Evolutionary conservation across 179 eudicot species (phyloP), one percentile per base, ranked within the genome.

Genomic region (Heliamphora pulchella): DNA sequence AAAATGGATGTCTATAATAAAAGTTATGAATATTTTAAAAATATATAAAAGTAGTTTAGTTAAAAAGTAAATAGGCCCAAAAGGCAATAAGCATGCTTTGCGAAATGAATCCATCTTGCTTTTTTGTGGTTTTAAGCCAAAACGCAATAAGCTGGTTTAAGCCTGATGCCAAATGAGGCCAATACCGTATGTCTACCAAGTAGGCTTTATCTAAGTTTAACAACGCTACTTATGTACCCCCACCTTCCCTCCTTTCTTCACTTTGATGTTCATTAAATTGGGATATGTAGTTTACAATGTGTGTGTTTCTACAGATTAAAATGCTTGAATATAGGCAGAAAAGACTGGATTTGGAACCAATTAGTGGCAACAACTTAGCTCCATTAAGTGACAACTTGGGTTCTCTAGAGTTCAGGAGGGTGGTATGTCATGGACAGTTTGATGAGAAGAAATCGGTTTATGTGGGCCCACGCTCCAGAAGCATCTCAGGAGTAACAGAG

Each of bases 401-500:
- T 58, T 80, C 86, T 53, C 80, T 88, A 84, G 98, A 92, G 86
- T 94, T 96, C 82, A 89, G 96, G 84, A 90, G 90, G 81, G 93
- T 95, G 70, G 82, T 77, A 2, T 89, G 91, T 74, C 86, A 75
- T 87, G 98, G 98, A 72, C 74, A 85, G 61, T 91, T 89, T 83
- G 98, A 92, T 78, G 98, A 93, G 87, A 85, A 89, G 71, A 92
- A 82, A 82, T 91, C 98, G 3, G 84, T 96, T 69, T 94, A 82
- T 82, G 89, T 96, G 53, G 98, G 99, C 50, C 98, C 99, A 74
- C 95, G 99, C 57, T 96, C 98, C 48, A 91, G 98, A 86, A 96
- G 99, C 85, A 96, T 96, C 74, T 96, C 99, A 3, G 99, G 99
- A 80, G 92, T 96, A 75, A 96, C 99, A 77, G 98, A 92, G 81